Evolutionary conservation across 2,329 filamentous ascomycete genomes (phyloP).

Genomic region (Penicillium occitanis): DNA sequence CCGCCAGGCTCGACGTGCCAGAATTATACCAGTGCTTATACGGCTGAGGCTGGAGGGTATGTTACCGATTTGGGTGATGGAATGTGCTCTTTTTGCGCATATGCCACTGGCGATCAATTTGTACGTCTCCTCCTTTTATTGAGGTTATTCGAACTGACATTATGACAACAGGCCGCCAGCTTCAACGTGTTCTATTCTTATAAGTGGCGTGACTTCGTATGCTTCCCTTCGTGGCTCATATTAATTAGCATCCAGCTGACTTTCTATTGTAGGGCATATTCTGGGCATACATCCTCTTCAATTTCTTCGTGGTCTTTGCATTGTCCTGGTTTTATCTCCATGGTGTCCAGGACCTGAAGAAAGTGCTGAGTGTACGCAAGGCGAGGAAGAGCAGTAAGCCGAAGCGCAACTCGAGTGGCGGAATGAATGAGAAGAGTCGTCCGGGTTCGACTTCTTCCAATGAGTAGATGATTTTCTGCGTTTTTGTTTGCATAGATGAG

Average conservation of each 20-base stretch:
- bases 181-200: conserved; percentile 63
- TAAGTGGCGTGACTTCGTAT: conserved; percentile 64
- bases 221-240: conserved; percentile 20
- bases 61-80: conserved; percentile 57
- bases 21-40: conserved; percentile 58
- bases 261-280: conserved; percentile 53
- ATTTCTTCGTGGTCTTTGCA: conserved; percentile 56
- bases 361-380: conserved; percentile 24
- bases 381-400: conserved; percentile 27
- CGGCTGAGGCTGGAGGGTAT: conserved; percentile 59
- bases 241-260: not conserved
- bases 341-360: conserved; percentile 34
- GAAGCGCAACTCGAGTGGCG: not conserved
- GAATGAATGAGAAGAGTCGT: not conserved
- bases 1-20: conserved; percentile 62
- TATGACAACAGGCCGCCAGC: conserved; percentile 32
- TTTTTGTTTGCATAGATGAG: not conserved
- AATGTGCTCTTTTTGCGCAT: conserved; percentile 65
- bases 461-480: not conserved
- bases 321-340: conserved; percentile 57
- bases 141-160: not conserved
- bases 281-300: conserved; percentile 64
- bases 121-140: conserved; percentile 34
- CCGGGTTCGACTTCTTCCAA: not conserved
- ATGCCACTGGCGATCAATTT: conserved; percentile 61